Conservation (phyloP, 257 asterid genomes). For the Haberlea rhodopensis region DNA sequence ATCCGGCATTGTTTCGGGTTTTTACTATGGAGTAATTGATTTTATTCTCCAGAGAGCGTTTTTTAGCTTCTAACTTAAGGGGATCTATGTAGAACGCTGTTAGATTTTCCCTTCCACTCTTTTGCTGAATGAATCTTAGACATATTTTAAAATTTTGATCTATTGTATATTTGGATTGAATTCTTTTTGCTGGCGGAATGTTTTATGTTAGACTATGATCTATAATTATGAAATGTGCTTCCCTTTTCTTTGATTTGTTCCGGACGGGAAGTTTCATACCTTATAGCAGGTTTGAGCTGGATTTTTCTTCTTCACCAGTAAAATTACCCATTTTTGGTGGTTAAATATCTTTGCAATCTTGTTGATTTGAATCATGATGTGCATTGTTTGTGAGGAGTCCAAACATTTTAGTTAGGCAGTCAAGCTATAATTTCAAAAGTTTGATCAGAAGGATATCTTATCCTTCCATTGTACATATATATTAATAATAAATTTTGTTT, state of each 20-base stretch:
- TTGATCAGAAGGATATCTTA: not conserved
- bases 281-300: not conserved
- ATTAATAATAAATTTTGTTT: too few relatives aligned
- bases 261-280: not conserved
- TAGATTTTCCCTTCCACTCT: conserved; percentile 10
- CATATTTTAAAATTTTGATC: conserved; percentile 10
- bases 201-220: conserved; percentile 3
- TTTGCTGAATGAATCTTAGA: not conserved
- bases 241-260: not conserved
- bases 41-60: conserved; percentile 10
- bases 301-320: conserved; percentile 4
- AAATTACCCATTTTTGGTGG: conserved; percentile 1
- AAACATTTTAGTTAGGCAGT: too few relatives aligned
- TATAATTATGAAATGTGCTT: not conserved
- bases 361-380: conserved; percentile 15
- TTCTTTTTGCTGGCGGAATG: conserved; percentile 12
- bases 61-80: not conserved
- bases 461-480: not conserved
- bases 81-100: conserved; percentile 7
- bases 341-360: not conserved
- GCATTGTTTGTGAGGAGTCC: not conserved
- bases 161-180: not conserved
- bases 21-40: conserved; percentile 4
- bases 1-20: conserved; percentile 10
- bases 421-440: not conserved